Percentiles rank a stretch among this genome's conserved stretches.
Conservation (phyloP, 495 filamentous ascomycete genomes). For the Aspergillus diversus region DNA sequence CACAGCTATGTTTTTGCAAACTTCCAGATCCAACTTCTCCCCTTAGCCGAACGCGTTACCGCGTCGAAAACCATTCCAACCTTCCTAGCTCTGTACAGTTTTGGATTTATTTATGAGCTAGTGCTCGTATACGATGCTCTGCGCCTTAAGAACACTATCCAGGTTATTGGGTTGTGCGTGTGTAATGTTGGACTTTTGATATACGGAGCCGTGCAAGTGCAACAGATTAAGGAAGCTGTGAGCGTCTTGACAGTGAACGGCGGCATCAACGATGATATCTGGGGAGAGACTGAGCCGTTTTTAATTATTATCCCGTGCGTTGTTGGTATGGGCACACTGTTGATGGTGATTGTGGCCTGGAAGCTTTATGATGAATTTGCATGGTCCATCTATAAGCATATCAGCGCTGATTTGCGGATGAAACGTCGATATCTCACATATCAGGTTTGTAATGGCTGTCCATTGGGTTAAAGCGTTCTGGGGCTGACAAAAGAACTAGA, state of each 20-base stretch:
- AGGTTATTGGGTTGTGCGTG: constrained; percentile 91
- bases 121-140: constrained; percentile 90
- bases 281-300: constrained; percentile 69
- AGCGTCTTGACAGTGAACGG: constrained; percentile 38
- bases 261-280: constrained; percentile 56
- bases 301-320: constrained; percentile 85
- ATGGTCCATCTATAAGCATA: constrained; percentile 99
- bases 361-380: constrained; percentile 98
- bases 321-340: constrained; percentile 72
- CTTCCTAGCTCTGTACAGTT: constrained; percentile 95
- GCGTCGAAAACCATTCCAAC: constrained; percentile 74
- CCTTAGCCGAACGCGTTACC: constrained; percentile 38
- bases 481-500: constrained; percentile 58
- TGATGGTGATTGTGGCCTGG: constrained; percentile 79
- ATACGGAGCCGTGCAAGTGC: constrained; percentile 89
- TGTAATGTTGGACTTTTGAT: constrained; percentile 90
- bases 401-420: constrained; percentile 95
- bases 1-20: constrained; percentile 52
- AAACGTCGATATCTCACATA: constrained; percentile 95
- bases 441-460: constrained; percentile 65
- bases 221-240: constrained; percentile 80
- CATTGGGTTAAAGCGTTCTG: neutral
- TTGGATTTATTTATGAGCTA: constrained; percentile 91
- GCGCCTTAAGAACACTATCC: constrained; percentile 95
- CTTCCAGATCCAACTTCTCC: constrained; percentile 70